Conservation (phyloP, 1,284 basidiomycete genomes). For the Marasmius fiardii region DNA sequence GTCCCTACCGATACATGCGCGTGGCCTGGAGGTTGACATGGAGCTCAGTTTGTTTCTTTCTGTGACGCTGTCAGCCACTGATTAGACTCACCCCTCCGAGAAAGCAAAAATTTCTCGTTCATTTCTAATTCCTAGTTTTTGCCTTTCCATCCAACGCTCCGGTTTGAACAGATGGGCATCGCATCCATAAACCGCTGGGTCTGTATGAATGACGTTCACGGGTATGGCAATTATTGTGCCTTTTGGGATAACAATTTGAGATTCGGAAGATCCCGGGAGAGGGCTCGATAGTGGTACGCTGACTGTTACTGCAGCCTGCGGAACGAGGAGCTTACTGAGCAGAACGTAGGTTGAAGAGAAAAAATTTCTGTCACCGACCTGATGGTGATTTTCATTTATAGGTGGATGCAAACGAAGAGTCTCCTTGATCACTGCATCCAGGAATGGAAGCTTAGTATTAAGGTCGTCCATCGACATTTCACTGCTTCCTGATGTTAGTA, state of each 20-base stretch:
- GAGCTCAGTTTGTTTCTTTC: slow-evolving; percentile 4
- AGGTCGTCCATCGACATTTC: slow-evolving; percentile 50
- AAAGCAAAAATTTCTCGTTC: slow-evolving; percentile 51
- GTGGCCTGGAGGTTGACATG: slow-evolving; percentile 35
- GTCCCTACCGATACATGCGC: slow-evolving; percentile 51
- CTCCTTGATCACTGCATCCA: slow-evolving; percentile 55
- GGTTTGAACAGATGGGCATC: slow-evolving; percentile 56
- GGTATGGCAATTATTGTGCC: slow-evolving; percentile 53
- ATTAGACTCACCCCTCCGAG: slow-evolving; percentile 44
- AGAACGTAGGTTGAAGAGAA: not conserved
- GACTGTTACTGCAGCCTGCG: slow-evolving; percentile 44
- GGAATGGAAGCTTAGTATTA: slow-evolving; percentile 45
- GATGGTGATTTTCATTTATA: slow-evolving; percentile 56
- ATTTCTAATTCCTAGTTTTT: slow-evolving; percentile 24
- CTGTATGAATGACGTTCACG: slow-evolving; percentile 54
- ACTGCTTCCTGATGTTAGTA: slow-evolving; percentile 27
- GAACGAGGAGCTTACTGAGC: slow-evolving; percentile 1
- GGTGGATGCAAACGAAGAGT: slow-evolving; percentile 58
- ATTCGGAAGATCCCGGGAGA: slow-evolving; percentile 37
- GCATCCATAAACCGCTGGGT: slow-evolving; percentile 50
- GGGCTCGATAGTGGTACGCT: slow-evolving; percentile 47
- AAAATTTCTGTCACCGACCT: slow-evolving; percentile 29
- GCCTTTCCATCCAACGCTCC: slow-evolving; percentile 50
- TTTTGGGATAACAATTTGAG: slow-evolving; percentile 46
- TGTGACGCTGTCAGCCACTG: not conserved